These are phyloP conservation scores for Sporothrix variecibatus DNA, from an alignment of 2,329 filamentous ascomycete genomes.

Conservation along the genomic window DNA sequence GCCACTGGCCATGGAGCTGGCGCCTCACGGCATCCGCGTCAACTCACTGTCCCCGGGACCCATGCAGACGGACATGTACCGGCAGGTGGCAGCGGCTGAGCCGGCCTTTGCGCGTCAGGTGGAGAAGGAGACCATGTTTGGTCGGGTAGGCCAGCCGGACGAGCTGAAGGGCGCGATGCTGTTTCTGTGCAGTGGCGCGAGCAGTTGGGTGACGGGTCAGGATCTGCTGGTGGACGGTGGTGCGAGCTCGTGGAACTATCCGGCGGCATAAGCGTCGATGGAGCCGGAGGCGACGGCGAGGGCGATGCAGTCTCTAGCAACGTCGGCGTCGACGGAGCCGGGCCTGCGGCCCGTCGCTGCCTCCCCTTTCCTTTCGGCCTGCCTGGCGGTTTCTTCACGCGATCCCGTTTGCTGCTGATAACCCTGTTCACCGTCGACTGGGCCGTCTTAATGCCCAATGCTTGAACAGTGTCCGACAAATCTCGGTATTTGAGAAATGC, in stretches of 20 bases:
- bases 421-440: no score
- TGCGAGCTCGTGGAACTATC: conserved; percentile 8
- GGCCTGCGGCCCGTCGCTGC: no score
- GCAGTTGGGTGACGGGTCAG: conserved; percentile 7
- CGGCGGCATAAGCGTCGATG: background rate
- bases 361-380: no score
- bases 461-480: no score
- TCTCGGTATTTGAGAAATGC: no score
- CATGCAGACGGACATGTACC: conserved; percentile 34
- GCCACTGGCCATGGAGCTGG: conserved; percentile 30
- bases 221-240: conserved; percentile 10
- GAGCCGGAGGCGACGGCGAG: background rate
- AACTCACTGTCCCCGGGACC: conserved; percentile 38
- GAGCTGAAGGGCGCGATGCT: background rate
- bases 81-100: background rate
- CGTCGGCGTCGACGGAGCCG: no score
- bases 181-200: background rate
- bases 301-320: no score
- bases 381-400: no score
- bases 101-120: conserved; percentile 10
- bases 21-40: conserved; percentile 36
- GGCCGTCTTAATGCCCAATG: no score
- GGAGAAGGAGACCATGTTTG: background rate
- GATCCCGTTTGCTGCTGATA: no score
- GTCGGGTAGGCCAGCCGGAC: background rate